Evolutionary conservation across 768 basidiomycete genomes (phyloP), one percentile per base, ranked within the genome.

Genomic region (Sutorius australiensis): DNA sequence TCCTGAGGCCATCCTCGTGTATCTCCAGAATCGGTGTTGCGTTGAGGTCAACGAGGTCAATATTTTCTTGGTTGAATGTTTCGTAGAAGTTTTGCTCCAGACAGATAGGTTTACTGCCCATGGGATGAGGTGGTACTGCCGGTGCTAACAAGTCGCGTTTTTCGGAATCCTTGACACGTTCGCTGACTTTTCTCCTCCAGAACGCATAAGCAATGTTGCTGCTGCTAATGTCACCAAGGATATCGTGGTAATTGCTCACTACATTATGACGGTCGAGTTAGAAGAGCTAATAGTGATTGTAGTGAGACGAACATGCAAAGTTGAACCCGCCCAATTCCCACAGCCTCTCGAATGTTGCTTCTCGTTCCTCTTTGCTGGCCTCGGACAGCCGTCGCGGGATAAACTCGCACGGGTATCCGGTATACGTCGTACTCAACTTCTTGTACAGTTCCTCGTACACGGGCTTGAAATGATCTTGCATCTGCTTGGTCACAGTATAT

Each of bases 1-100:
- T 57, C 27, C 28, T 61, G 8, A 61, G 14, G 6, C 59, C 59
- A 2, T 42, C 53, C 34, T 47, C 42, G 4, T 3, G 17, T 7
- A 61, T 55, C 37, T 61, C 59, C 1, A 47, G 34, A 16, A 61
- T 61, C 1, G 55, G 46, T 0, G 47, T 44, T 14, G 44, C 44
- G 0, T 45, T 57, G 12, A 50, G 3, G 19, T 61, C 47, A 14
- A 61, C 50, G 10, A 61, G 43, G 14, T 61, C 59, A 2, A 57
- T 59, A 6, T 61, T 61, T 1, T 61, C 55, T 33, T 57, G 60
- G 39, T 46, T 46, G 45, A 46, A 46, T 5, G 34, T 32, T 16
- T 46, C 45, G 32, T 46, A 46, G 45, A 46, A 46, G n/a, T 13
- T 11, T 24, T 46, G 45, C 11, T 46, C 45, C 24, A 21, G 45